phyloP scores from a whole-genome alignment of 2,329 filamentous ascomycete species.

The Trichophyton rubrum region DNA sequence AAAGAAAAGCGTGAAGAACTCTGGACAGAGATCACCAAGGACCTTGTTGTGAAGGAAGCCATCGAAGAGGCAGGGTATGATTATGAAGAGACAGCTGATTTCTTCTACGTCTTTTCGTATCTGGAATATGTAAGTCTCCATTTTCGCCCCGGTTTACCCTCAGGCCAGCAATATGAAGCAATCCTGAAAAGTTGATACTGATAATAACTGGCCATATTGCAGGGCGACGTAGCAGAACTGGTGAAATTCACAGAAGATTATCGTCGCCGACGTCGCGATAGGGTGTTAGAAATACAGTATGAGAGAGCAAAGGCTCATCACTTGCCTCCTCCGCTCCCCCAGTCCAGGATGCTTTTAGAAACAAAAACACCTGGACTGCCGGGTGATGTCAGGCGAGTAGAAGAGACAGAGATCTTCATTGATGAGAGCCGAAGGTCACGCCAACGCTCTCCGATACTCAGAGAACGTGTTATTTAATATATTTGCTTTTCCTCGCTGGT shows the following conservation, averaged over 20 bases:
- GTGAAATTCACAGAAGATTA: conserved; percentile 76
- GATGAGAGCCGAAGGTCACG: neutral
- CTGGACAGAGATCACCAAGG: conserved; percentile 97
- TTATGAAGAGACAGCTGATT: conserved; percentile 78
- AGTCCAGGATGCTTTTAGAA: neutral
- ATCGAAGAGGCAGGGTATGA: conserved; percentile 74
- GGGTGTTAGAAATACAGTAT: conserved; percentile 47
- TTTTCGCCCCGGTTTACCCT: neutral
- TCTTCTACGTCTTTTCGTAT: conserved; percentile 89
- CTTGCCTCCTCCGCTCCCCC: conserved; percentile 10
- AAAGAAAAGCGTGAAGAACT: conserved; percentile 46
- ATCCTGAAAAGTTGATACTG: too few species aligned
- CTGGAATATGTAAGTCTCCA: conserved; percentile 61
- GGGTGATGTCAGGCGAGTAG: neutral
- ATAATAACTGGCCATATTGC: conserved; percentile 5
- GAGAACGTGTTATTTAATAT: neutral
- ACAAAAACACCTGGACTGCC: neutral
- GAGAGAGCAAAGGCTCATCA: conserved; percentile 21
- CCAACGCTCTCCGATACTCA: neutral
- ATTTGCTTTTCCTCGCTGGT: neutral
- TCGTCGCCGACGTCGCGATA: conserved; percentile 49
- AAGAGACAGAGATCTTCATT: conserved; percentile 1
- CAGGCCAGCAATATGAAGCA: neutral
- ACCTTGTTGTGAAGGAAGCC: conserved; percentile 74
- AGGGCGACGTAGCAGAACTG: conserved; percentile 80